Percentiles rank a stretch among this genome's conserved stretches.
phyloP scores from a whole-genome alignment of 2,329 filamentous ascomycete species.

The Xylaria sp. region DNA sequence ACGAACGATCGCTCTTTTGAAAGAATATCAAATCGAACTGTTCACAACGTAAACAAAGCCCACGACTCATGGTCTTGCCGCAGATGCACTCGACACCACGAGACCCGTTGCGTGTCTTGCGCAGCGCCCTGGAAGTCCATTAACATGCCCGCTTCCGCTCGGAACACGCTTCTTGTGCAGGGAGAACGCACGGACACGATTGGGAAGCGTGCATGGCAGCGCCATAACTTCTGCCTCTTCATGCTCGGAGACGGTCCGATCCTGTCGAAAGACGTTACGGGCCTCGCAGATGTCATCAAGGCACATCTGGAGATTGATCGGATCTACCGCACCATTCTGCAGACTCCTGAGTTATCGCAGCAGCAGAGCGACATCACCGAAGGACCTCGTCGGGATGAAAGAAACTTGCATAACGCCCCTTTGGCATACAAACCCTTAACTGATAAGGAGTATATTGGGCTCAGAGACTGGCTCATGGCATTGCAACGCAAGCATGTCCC shows the following conservation, averaged over 20 bases:
- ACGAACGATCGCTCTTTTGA: constrained; percentile 16
- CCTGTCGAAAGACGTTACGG: not conserved
- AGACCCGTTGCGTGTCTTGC: not conserved
- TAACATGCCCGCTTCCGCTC: not conserved
- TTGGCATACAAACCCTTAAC: not conserved
- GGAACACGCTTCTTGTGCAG: not conserved
- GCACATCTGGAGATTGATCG: not conserved
- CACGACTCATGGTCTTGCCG: not conserved
- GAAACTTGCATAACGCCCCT: not conserved
- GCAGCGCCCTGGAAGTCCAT: not conserved
- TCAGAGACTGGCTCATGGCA: not conserved
- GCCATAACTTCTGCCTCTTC: not conserved
- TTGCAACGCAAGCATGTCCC: not conserved
- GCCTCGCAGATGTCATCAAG: not conserved
- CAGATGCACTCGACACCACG: constrained; percentile 39
- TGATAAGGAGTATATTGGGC: not conserved
- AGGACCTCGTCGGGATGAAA: not conserved
- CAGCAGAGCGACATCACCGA: not conserved
- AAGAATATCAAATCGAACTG: not conserved
- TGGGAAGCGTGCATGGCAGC: not conserved
- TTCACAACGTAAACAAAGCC: not conserved
- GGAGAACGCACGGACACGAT: not conserved
- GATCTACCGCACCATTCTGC: not conserved
- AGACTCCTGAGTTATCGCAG: not conserved
- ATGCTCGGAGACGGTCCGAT: not conserved